Evolutionary conservation across 345 rosid species (phyloP).

Genomic region (Lepidium africanum): DNA sequence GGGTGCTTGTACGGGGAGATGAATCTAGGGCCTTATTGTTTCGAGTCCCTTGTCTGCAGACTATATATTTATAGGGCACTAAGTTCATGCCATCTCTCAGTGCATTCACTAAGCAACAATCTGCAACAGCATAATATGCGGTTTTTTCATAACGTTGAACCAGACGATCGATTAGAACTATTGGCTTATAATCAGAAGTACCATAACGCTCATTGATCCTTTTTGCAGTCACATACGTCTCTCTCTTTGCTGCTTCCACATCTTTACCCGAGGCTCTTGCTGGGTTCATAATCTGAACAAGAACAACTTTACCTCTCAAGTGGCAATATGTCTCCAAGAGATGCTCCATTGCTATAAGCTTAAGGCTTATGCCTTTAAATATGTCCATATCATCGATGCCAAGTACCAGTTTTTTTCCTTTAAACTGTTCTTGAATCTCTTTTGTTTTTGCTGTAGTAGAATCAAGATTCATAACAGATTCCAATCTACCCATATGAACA

Average conservation of each 20-base stretch:
- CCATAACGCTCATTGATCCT: conserved; percentile 33
- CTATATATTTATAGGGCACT: conserved; percentile 36
- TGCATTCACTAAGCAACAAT: conserved; percentile 38
- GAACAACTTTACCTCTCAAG: conserved; percentile 25
- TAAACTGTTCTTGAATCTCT: conserved; percentile 29
- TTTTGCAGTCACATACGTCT: conserved; percentile 26
- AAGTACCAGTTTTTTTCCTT: conserved; percentile 31
- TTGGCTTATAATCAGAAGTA: conserved; percentile 27
- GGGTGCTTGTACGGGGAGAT: conserved; percentile 25
- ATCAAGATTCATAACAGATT: conserved; percentile 28
- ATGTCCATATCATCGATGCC: conserved; percentile 45
- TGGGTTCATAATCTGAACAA: conserved; percentile 40
- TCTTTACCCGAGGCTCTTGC: conserved; percentile 36
- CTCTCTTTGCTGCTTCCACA: conserved; percentile 28
- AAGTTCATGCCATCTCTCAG: conserved; percentile 46
- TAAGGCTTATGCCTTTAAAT: conserved; percentile 38
- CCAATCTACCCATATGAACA: conserved; percentile 34
- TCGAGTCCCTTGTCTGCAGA: conserved; percentile 31
- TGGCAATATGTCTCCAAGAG: conserved; percentile 25
- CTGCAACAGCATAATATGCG: conserved; percentile 37
- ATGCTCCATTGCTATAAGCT: conserved; percentile 36
- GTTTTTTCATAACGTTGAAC: conserved; percentile 34
- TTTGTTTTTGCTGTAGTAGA: conserved; percentile 17
- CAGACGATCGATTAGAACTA: conserved; percentile 29
- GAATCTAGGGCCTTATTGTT: neutral